Conservation (phyloP, 306 rosid species). For the Leucaena leucocephala region DNA sequence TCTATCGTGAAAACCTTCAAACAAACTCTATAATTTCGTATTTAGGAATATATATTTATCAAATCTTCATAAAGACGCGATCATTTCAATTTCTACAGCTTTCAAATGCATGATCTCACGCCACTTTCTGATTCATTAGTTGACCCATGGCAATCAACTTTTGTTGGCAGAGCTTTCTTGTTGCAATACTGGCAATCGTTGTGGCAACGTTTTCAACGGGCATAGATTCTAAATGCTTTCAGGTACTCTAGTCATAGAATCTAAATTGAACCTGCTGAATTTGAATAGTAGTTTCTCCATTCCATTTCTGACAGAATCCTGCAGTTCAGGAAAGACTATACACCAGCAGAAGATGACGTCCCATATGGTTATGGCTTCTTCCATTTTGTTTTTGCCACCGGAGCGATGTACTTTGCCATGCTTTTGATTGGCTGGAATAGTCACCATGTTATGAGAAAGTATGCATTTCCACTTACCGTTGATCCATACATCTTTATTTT, state of each 20-base stretch:
- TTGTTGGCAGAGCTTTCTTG: constrained; percentile 78
- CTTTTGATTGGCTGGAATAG: constrained; percentile 89
- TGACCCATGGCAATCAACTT: constrained; percentile 34
- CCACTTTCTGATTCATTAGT: constrained; percentile 22
- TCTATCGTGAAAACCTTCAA: neutral
- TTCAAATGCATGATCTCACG: constrained; percentile 25
- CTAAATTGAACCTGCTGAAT: constrained; percentile 32
- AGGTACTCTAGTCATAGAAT: constrained; percentile 56
- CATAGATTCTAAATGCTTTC: constrained; percentile 89
- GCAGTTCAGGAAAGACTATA: constrained; percentile 71
- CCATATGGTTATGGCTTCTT: constrained; percentile 99
- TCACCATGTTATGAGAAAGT: constrained; percentile 80
- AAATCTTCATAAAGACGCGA: neutral
- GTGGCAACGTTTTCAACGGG: constrained; percentile 95
- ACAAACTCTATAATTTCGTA: neutral
- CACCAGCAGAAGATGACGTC: constrained; percentile 70
- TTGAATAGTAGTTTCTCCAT: constrained; percentile 27
- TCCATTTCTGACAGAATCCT: constrained; percentile 41
- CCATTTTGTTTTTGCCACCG: constrained; percentile 93
- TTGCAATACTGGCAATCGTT: constrained; percentile 82
- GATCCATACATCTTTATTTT: constrained; percentile 3
- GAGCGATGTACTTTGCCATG: constrained; percentile 99
- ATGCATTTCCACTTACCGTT: constrained; percentile 25
- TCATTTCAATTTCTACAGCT: constrained; percentile 5
- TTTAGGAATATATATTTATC: neutral